Evolutionary conservation across 2,329 filamentous ascomycete genomes (phyloP).

Genomic region (Nothophaeocryptopus gaeumannii): DNA sequence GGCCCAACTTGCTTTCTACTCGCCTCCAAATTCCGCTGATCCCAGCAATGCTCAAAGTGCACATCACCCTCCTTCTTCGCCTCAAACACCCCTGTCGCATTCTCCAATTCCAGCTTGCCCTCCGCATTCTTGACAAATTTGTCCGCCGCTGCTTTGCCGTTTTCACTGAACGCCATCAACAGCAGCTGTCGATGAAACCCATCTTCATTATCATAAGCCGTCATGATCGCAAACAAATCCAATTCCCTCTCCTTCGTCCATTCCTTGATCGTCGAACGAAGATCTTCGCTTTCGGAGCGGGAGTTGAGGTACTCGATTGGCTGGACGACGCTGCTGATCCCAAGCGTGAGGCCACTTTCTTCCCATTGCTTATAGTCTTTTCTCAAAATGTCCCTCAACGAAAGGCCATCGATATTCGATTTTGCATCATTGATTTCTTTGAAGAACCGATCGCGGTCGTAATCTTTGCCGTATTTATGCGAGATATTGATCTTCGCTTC

Average conservation of each 20-base stretch:
- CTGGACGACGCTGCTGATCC: conserved; percentile 65
- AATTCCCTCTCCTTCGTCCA: conserved; percentile 59
- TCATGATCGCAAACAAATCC: conserved; percentile 68
- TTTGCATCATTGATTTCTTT: conserved; percentile 62
- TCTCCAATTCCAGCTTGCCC: conserved; percentile 55
- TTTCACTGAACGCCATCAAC: conserved; percentile 57
- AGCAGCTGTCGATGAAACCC: conserved; percentile 67
- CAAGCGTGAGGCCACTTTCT: conserved; percentile 55
- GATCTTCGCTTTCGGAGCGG: conserved; percentile 47
- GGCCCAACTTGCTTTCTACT: conserved; percentile 64
- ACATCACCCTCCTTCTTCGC: conserved; percentile 47
- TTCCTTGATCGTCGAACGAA: conserved; percentile 50
- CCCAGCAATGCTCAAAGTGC: conserved; percentile 55
- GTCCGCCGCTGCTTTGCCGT: conserved; percentile 51
- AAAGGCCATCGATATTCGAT: conserved; percentile 61
- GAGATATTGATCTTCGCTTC: conserved; percentile 51
- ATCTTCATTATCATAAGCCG: conserved; percentile 54
- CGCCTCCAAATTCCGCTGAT: conserved; percentile 58
- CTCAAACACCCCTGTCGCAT: conserved; percentile 47
- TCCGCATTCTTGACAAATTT: conserved; percentile 51
- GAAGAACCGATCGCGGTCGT: conserved; percentile 58
- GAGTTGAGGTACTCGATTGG: conserved; percentile 58
- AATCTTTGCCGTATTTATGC: conserved; percentile 40
- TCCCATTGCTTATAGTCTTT: conserved; percentile 86
- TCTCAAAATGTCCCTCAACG: conserved; percentile 65